Evolutionary conservation across 1,139 yeast species (phyloP).

Genomic region (Neolecta irregularis): DNA sequence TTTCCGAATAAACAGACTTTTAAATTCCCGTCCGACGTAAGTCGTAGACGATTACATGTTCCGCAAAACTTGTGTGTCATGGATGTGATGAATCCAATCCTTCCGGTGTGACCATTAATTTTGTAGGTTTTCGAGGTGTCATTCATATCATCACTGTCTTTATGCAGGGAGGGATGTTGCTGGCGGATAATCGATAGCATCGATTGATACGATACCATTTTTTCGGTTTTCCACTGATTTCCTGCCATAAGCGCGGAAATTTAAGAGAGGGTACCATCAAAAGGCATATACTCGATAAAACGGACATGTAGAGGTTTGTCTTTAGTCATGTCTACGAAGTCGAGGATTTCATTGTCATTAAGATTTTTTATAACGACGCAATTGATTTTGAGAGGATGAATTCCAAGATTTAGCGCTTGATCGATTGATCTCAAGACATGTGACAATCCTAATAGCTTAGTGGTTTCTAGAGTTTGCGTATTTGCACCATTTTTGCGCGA

Average conservation of each 20-base stretch:
- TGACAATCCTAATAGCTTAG: too few species aligned
- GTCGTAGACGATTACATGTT: constrained; percentile 34
- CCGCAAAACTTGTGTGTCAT: constrained; percentile 39
- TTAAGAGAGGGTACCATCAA: too few species aligned
- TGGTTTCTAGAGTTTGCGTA: too few species aligned
- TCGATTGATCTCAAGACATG: constrained; percentile 32
- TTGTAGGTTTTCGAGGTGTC: constrained; percentile 34
- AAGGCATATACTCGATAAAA: constrained; percentile 42
- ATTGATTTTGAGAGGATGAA: constrained; percentile 34
- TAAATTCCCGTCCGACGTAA: constrained; percentile 37
- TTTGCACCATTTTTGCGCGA: constrained; percentile 35
- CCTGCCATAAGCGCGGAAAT: too few species aligned
- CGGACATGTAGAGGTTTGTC: constrained; percentile 31
- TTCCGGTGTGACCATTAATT: constrained; percentile 30
- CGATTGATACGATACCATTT: constrained; percentile 31
- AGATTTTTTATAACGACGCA: constrained; percentile 35
- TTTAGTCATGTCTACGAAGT: constrained; percentile 30
- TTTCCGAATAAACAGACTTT: constrained; percentile 40
- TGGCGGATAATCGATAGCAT: constrained; percentile 25
- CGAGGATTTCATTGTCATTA: constrained; percentile 35
- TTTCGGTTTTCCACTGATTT: constrained; percentile 33
- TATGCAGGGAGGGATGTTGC: constrained; percentile 18
- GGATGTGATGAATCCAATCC: constrained; percentile 36
- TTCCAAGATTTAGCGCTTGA: constrained; percentile 29
- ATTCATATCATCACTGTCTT: constrained; percentile 9